Evolutionary conservation across 1,139 yeast genomes (phyloP).

Genomic region (Candida glucosophila): DNA sequence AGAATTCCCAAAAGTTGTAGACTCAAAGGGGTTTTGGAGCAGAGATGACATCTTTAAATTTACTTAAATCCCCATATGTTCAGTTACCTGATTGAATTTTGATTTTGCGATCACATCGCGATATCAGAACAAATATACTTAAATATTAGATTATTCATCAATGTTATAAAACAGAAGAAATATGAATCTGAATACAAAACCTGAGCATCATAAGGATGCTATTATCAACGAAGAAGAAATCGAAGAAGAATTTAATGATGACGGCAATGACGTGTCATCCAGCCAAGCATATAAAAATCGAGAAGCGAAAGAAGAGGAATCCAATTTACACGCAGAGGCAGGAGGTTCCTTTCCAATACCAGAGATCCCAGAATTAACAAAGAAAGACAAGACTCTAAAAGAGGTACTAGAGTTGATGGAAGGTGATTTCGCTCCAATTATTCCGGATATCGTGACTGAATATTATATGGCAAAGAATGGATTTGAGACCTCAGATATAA

Average conservation of each 20-base stretch:
- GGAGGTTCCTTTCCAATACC: slow-evolving; percentile 15
- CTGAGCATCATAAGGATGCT: slow-evolving; percentile 3
- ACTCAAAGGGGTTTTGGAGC: slow-evolving; percentile 19
- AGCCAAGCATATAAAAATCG: slow-evolving; percentile 4
- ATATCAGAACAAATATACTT: too few species aligned
- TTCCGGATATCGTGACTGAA: slow-evolving; percentile 97
- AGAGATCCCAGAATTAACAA: slow-evolving; percentile 62
- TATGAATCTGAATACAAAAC: slow-evolving; percentile 5
- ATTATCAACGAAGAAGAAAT: slow-evolving; percentile 17
- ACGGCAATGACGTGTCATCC: slow-evolving; percentile 6
- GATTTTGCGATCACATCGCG: too few species aligned
- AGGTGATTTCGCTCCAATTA: slow-evolving; percentile 83
- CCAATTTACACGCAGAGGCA: slow-evolving; percentile 2
- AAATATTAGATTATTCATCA: neutral
- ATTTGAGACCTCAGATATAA: slow-evolving; percentile 68
- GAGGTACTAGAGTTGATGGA: slow-evolving; percentile 87
- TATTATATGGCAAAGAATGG: slow-evolving; percentile 87
- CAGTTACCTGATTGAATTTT: too few species aligned
- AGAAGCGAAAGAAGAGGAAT: too few species aligned
- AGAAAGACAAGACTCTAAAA: slow-evolving; percentile 79
- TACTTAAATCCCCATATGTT: too few species aligned
- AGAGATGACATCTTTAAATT: too few species aligned
- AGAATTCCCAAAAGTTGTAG: slow-evolving; percentile 66
- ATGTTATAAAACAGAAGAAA: neutral
- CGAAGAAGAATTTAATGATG: slow-evolving; percentile 17